These are phyloP conservation scores for Alternaria viburni DNA, from an alignment of 2,329 filamentous ascomycete species.

Conservation along the genomic window DNA sequence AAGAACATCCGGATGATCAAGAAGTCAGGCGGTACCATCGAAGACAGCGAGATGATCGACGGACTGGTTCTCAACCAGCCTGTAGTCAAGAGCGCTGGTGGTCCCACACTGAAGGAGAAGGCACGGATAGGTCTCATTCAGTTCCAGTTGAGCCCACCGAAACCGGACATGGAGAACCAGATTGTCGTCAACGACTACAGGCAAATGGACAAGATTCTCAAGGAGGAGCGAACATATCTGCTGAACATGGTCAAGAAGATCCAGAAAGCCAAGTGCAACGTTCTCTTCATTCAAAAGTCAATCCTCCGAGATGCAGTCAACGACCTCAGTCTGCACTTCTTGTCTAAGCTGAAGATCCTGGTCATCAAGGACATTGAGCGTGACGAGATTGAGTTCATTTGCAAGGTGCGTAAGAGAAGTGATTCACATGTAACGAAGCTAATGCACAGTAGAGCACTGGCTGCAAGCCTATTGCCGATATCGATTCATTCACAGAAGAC, in stretches of 20 bases:
- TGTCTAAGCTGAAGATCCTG: constrained; percentile 94
- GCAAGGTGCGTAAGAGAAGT: constrained; percentile 63
- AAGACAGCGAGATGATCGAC: constrained; percentile 97
- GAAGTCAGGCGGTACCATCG: constrained; percentile 97
- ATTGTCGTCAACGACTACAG: constrained; percentile 99
- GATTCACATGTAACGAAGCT: constrained; percentile 17
- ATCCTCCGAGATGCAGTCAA: constrained; percentile 98
- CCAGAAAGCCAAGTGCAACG: constrained; percentile 99
- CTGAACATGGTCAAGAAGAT: constrained; percentile 99
- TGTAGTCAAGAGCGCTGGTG: constrained; percentile 91
- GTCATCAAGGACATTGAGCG: constrained; percentile 98
- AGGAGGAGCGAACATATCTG: constrained; percentile 97
- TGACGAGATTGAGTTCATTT: constrained; percentile 98
- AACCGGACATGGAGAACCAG: constrained; percentile 99
- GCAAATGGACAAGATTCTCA: constrained; percentile 99
- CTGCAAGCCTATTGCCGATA: constrained; percentile 98
- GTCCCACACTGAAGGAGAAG: constrained; percentile 94
- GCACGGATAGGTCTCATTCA: constrained; percentile 96
- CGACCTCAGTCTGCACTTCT: constrained; percentile 94
- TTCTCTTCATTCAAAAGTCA: constrained; percentile 97
- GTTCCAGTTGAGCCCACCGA: constrained; percentile 97
- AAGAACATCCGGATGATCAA: constrained; percentile 97
- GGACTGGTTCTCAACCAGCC: constrained; percentile 90
- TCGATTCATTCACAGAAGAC: constrained; percentile 98
- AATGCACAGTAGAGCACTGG: constrained; percentile 71